A percentile compares a stretch with the other conserved stretches of the same genome.
Evolutionary conservation across 441 rosid species (phyloP).

Genomic region (Croton laevigatus): DNA sequence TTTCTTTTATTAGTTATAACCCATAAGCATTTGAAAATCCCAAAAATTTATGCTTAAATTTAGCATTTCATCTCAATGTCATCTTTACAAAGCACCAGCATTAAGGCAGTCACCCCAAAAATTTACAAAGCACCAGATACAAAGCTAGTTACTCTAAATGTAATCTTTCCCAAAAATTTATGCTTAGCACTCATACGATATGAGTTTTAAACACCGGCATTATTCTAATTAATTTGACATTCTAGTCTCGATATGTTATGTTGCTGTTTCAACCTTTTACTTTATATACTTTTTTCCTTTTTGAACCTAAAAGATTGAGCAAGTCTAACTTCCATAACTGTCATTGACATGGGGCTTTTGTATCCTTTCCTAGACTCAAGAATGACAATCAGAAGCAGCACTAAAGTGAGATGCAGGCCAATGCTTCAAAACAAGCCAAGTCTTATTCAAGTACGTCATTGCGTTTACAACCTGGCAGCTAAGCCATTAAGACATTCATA

Average conservation of each 20-base stretch:
- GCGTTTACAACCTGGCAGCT: not conserved
- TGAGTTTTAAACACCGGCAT: not conserved
- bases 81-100: not conserved
- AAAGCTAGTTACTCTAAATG: too few species aligned
- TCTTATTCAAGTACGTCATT: not conserved
- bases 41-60: too few species aligned
- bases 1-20: not conserved
- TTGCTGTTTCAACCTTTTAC: not conserved
- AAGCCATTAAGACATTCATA: not conserved
- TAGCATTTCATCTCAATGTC: not conserved
- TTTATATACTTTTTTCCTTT: not conserved
- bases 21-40: not conserved
- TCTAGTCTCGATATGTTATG: not conserved
- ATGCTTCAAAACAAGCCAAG: not conserved
- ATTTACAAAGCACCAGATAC: too few species aligned
- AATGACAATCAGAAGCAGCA: not conserved
- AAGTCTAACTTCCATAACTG: not conserved
- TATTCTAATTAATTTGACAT: not conserved
- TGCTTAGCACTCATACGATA: not conserved
- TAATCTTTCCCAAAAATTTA: too few species aligned
- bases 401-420: not conserved
- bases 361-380: conserved; percentile 4
- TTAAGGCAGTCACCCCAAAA: too few species aligned
- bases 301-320: not conserved
- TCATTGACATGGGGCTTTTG: not conserved